Evolutionary conservation across 1,139 yeast species (phyloP), one percentile per base, ranked within the genome.

Genomic region (Tardiomyces digboiensis): DNA sequence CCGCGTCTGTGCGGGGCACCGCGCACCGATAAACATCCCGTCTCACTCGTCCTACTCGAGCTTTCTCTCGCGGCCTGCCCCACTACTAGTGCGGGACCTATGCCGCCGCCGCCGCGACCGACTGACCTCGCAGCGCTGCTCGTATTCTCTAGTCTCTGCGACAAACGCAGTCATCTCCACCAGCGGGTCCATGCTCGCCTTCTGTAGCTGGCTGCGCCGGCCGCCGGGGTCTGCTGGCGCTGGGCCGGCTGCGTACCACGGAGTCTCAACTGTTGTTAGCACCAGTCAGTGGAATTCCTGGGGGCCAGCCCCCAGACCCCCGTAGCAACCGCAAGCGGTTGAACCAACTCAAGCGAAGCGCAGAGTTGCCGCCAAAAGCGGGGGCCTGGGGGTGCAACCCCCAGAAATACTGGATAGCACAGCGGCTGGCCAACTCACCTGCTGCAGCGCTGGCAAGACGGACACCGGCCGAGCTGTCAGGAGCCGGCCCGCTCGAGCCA

Each of bases 401-500:
- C n/a, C n/a, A n/a, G n/a, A n/a, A n/a, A n/a, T n/a, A n/a, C n/a
- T 26, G 33, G 8, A 22, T 13, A 8, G 33, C 10, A 16, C 16
- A 3, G 33, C 5, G 8, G 33, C 8, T 4, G 8, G 33, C 10
- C n/a, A n/a, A 26, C 33, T 4, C 14, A 26, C 33, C 16, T n/a
- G 33, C 33, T 3, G 33, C 33, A 8, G 33, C 33, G 5, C 33
- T 16, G 10, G 16, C 33, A 26, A 26, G 33, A 8, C 33, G 33
- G 33, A 26, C 19, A n/a, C 39, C 21, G 26, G 36, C 20, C 6
- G 83, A 71, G 50, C 73, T 75, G 29, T 74, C 63, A 2, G 83
- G 81, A 36, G 69, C 72, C 16, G 74, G 57, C 54, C 79, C 84
- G 41, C 67, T 62, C 20, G 73, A 62, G 29, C 22, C 47, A 39